Conservation (phyloP, 2,329 filamentous ascomycete species). For the Penicillium brevicompactum region DNA sequence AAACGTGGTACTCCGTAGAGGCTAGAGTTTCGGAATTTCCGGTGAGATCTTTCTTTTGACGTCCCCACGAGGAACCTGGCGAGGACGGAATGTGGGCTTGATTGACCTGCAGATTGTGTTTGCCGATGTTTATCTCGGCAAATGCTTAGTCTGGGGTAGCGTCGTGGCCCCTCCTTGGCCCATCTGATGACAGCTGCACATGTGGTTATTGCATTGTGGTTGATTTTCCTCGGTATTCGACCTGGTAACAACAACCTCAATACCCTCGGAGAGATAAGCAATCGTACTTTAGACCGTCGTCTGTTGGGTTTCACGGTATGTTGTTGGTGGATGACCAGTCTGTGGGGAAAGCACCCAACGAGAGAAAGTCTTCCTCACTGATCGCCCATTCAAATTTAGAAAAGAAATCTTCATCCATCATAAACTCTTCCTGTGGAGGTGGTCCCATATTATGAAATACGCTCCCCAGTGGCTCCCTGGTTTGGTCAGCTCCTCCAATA, state of each 20-base stretch:
- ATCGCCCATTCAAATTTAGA: constrained; percentile 44
- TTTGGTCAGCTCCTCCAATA: constrained; percentile 4
- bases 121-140: not conserved
- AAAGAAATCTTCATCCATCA: constrained; percentile 41
- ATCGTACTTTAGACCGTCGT: not conserved
- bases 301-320: constrained; percentile 10
- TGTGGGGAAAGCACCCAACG: constrained; percentile 26
- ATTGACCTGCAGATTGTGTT: not conserved
- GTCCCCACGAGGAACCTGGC: not conserved
- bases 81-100: not conserved
- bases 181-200: not conserved
- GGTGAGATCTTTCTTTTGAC: not conserved
- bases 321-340: constrained; percentile 23
- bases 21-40: not conserved
- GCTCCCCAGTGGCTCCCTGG: constrained; percentile 5
- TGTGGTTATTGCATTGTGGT: not conserved
- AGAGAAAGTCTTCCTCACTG: constrained; percentile 32
- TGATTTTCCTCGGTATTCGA: not conserved
- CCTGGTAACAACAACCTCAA: not conserved
- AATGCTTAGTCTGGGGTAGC: not conserved
- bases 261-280: not conserved
- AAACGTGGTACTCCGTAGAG: not conserved
- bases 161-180: too few relatives aligned
- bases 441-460: not conserved
- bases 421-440: constrained; percentile 23